A percentile compares a stretch with the other conserved stretches of the same genome.
These are phyloP conservation scores for Nymphaea colorata DNA, from an alignment of 164 flowering plant genomes.

Conservation along the genomic window DNA sequence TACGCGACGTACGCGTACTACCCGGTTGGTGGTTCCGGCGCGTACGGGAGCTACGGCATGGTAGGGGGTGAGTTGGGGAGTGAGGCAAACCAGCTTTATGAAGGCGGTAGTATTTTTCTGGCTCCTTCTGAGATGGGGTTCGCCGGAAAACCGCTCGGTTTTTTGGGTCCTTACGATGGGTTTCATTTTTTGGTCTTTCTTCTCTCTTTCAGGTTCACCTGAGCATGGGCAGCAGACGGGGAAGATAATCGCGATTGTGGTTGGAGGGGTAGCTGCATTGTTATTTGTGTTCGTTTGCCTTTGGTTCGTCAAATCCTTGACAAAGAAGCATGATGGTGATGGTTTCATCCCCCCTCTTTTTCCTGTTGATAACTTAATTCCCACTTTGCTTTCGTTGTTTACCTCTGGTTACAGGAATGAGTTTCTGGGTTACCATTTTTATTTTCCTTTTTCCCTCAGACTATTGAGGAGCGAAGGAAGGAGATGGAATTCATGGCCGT, in stretches of 20 bases:
- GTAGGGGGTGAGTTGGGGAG: constrained; percentile 20
- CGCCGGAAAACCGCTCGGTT: background rate
- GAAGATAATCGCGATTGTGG: constrained; percentile 86
- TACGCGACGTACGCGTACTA: constrained; percentile 58
- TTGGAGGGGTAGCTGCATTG: constrained; percentile 90
- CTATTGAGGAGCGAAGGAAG: no score
- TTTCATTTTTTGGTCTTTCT: background rate
- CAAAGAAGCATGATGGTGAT: constrained; percentile 78
- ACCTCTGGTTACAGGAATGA: no score
- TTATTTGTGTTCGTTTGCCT: constrained; percentile 56
- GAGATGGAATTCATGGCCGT: no score
- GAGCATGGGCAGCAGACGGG: constrained; percentile 36
- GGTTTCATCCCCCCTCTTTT: background rate
- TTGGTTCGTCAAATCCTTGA: constrained; percentile 52
- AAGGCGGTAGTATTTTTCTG: no score
- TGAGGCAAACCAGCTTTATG: no score
- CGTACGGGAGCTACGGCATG: constrained; percentile 31
- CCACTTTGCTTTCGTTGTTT: no score
- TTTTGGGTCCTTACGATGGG: background rate
- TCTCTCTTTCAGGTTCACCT: background rate
- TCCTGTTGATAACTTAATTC: background rate
- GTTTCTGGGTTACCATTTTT: no score
- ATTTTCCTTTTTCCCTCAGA: no score
- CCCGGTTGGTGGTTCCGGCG: constrained; percentile 42
- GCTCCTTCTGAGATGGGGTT: background rate